Percentiles rank a stretch among this genome's conserved stretches.
phyloP scores from a whole-genome alignment of 495 filamentous ascomycete species.

The Xylaria grammica region DNA sequence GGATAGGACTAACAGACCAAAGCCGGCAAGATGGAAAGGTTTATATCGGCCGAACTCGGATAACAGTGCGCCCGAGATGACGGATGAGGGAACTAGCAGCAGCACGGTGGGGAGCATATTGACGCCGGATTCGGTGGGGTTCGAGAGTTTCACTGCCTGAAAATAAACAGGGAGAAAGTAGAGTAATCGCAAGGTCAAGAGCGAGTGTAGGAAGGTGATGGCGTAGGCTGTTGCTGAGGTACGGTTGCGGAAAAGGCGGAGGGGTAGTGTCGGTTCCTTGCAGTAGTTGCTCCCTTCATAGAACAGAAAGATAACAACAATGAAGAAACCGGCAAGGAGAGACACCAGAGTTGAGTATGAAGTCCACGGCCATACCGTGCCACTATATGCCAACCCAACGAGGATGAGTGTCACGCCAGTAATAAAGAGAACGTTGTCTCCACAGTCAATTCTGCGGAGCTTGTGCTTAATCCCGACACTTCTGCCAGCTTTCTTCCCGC shows the following conservation, averaged over 20 bases:
- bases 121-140: constrained; percentile 39
- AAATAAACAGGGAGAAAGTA: constrained; percentile 52
- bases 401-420: constrained; percentile 9
- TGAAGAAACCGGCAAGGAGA: constrained; percentile 17
- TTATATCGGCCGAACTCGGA: constrained; percentile 45
- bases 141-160: constrained; percentile 36
- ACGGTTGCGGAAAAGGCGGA: constrained; percentile 20
- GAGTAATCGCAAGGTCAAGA: constrained; percentile 30
- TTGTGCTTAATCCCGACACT: background rate
- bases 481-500: background rate
- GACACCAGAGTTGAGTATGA: constrained; percentile 16
- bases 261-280: constrained; percentile 10
- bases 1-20: constrained; percentile 39
- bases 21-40: constrained; percentile 41
- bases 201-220: constrained; percentile 14
- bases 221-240: constrained; percentile 12
- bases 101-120: constrained; percentile 38
- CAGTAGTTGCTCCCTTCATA: background rate
- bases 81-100: constrained; percentile 30
- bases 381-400: constrained; percentile 16
- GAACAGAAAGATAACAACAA: background rate
- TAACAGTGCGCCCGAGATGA: constrained; percentile 36
- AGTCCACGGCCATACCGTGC: constrained; percentile 8
- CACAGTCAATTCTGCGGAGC: constrained; percentile 17
- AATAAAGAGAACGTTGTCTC: constrained; percentile 21